Percentiles rank a stretch among this genome's conserved stretches.
phyloP scores from a whole-genome alignment of 768 basidiomycete genomes.

The Tephrocybe sp. region DNA sequence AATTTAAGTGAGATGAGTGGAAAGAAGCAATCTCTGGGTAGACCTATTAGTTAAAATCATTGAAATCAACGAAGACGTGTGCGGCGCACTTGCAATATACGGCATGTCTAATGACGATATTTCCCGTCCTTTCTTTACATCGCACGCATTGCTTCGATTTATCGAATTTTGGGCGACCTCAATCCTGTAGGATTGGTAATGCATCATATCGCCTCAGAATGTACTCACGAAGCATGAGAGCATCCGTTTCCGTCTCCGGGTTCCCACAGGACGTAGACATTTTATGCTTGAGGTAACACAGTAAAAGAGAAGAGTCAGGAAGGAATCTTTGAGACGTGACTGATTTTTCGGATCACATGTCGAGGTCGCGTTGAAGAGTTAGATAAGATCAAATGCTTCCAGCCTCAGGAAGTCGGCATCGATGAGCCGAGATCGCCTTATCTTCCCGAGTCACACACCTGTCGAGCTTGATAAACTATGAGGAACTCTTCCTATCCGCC shows the following conservation, averaged over 20 bases:
- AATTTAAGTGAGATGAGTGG: slow-evolving; percentile 65
- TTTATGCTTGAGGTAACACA: background rate
- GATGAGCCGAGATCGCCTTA: too few species aligned
- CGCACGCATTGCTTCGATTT: slow-evolving; percentile 69
- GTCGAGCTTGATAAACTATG: background rate
- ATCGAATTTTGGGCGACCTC: slow-evolving; percentile 69
- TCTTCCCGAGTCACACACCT: too few species aligned
- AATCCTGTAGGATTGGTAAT: slow-evolving; percentile 7
- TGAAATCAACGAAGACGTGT: background rate
- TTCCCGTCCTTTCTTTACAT: slow-evolving; percentile 66
- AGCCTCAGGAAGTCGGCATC: too few species aligned
- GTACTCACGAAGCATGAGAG: slow-evolving; percentile 65
- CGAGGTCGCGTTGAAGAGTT: too few species aligned
- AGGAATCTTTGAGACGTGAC: background rate
- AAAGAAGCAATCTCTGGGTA: slow-evolving; percentile 61
- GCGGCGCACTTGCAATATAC: slow-evolving; percentile 78
- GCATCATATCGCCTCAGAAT: background rate
- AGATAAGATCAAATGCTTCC: too few species aligned
- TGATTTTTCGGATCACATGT: background rate
- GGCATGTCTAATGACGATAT: slow-evolving; percentile 73
- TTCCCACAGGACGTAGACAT: slow-evolving; percentile 59
- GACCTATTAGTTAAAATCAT: background rate
- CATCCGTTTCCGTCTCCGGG: slow-evolving; percentile 56
- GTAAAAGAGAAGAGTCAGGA: background rate
- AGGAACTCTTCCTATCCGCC: background rate